phyloP scores from a whole-genome alignment of 208 protist genomes.

The Acanthamoeba sp. region DNA sequence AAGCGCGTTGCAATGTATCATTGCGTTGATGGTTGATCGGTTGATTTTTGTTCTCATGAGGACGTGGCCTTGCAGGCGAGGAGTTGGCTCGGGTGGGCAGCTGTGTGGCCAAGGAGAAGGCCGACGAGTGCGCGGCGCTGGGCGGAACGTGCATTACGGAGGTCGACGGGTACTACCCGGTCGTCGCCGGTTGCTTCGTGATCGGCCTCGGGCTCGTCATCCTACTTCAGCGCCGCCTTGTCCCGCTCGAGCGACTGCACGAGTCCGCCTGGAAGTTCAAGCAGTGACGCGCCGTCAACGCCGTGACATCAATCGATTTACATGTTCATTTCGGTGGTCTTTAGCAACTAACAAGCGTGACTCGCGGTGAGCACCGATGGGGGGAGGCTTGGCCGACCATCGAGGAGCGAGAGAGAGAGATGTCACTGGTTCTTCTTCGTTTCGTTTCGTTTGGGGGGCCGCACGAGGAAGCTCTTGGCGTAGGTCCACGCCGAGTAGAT shows the following conservation, averaged over 20 bases:
- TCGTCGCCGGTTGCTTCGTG: conserved; percentile 50
- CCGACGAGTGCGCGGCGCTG: conserved; percentile 23
- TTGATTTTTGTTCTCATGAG: no score
- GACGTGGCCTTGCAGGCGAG: not conserved
- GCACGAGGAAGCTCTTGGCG: not conserved
- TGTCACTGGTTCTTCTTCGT: no score
- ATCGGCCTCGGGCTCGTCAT: conserved; percentile 21
- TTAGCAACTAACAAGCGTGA: no score
- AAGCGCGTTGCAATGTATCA: not conserved
- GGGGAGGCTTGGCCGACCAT: no score
- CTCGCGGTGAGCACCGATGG: no score
- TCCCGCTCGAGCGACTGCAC: conserved; percentile 9
- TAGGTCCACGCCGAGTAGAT: not conserved
- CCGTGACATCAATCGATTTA: no score
- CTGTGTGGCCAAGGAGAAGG: conserved; percentile 57
- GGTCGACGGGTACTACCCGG: conserved; percentile 58
- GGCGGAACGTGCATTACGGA: conserved; percentile 32
- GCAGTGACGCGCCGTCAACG: no score
- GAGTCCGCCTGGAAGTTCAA: conserved; percentile 32
- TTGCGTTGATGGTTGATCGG: not conserved
- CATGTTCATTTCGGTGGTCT: no score
- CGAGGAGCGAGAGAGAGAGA: no score
- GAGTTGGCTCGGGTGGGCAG: conserved; percentile 10
- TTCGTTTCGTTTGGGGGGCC: no score
- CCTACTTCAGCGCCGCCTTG: not conserved